A percentile compares a stretch with the other conserved stretches of the same genome.
phyloP scores from a whole-genome alignment of 495 filamentous ascomycete genomes.

The Talaromyces proteolyticus region DNA sequence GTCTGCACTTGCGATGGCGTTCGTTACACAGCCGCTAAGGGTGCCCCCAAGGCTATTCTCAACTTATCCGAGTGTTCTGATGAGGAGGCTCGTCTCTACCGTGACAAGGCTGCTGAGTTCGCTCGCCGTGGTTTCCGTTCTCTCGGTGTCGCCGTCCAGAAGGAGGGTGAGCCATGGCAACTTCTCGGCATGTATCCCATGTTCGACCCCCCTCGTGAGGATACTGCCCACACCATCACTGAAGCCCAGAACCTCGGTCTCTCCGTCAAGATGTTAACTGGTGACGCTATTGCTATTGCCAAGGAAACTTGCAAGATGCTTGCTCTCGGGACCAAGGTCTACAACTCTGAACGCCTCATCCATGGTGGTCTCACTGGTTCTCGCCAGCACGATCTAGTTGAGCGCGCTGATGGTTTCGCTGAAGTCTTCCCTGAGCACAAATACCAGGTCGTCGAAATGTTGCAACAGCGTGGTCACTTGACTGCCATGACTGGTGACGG shows the following conservation, averaged over 20 bases:
- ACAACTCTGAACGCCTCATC: constrained; percentile 70
- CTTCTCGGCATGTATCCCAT: constrained; percentile 71
- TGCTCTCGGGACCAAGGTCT: constrained; percentile 70
- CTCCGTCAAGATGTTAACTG: constrained; percentile 73
- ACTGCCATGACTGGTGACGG: constrained; percentile 73
- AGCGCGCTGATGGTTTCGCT: constrained; percentile 72
- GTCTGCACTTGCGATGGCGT: constrained; percentile 62
- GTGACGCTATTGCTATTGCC: constrained; percentile 73
- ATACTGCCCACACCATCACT: constrained; percentile 71
- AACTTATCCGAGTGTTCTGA: constrained; percentile 58
- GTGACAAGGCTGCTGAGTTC: constrained; percentile 65
- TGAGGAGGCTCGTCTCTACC: constrained; percentile 59
- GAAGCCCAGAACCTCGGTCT: constrained; percentile 73
- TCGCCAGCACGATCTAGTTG: constrained; percentile 69
- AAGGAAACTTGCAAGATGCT: constrained; percentile 81
- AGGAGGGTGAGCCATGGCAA: constrained; percentile 61
- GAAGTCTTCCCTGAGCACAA: constrained; percentile 76
- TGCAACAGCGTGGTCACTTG: constrained; percentile 68
- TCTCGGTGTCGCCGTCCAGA: constrained; percentile 67
- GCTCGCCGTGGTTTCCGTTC: constrained; percentile 78
- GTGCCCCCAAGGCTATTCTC: constrained; percentile 69
- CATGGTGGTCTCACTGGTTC: constrained; percentile 68
- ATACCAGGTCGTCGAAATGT: constrained; percentile 73
- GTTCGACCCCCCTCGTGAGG: constrained; percentile 74
- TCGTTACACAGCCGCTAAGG: constrained; percentile 64